Evolutionary conservation across 2,329 filamentous ascomycete species (phyloP).

Genomic region (Penicillium sp.): DNA sequence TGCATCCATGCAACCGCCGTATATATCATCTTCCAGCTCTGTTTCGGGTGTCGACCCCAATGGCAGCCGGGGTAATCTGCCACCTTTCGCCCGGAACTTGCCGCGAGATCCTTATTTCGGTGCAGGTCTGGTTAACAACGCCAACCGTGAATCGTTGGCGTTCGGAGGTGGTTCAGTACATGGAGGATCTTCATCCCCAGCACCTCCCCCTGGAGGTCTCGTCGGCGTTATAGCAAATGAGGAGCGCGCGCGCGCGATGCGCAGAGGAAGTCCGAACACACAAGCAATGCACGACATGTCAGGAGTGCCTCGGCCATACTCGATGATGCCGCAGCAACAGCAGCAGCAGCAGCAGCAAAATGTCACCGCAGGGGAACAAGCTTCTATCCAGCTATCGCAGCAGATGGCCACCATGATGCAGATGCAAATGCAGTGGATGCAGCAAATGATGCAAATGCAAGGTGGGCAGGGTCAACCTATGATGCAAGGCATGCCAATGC

Average conservation of each 20-base stretch:
- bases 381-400: conserved; percentile 76
- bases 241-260: conserved; percentile 73
- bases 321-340: conserved; percentile 34
- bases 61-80: conserved; percentile 57
- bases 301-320: conserved; percentile 40
- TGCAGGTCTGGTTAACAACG: conserved; percentile 69
- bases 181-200: conserved; percentile 39
- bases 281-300: conserved; percentile 49
- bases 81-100: conserved; percentile 77
- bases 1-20: conserved; percentile 51
- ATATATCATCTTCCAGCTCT: conserved; percentile 57
- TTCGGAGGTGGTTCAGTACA: conserved; percentile 59
- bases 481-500: conserved; percentile 28
- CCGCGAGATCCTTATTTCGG: conserved; percentile 84
- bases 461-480: conserved; percentile 38
- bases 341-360: conserved; percentile 26
- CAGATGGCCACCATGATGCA: conserved; percentile 88
- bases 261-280: conserved; percentile 73
- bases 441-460: conserved; percentile 66
- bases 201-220: conserved; percentile 69
- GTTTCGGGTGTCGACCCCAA: conserved; percentile 53
- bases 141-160: conserved; percentile 71
- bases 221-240: conserved; percentile 86
- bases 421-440: conserved; percentile 94
- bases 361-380: conserved; percentile 65